Base-by-base conservation (phyloP, 768 basidiomycete species). In the Podaxis sp. region DNA sequence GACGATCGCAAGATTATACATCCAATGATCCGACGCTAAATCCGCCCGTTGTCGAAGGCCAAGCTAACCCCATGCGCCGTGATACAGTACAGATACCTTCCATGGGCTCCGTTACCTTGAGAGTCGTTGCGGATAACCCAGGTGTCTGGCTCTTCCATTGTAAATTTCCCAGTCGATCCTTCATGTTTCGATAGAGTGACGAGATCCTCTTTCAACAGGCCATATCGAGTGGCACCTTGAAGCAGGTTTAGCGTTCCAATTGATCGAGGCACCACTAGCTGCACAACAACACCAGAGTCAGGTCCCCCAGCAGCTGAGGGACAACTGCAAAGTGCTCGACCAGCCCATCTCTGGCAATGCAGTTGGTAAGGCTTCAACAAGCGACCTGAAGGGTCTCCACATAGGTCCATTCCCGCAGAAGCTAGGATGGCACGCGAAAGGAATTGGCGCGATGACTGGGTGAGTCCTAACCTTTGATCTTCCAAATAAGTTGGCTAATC, bases 151-250 rank as follows among this genome's bases (percentile, higher is more conserved):
- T 94, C 65, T 83, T 94, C 72, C 91, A 93, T 72, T 94, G 87
- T 89, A 69, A 59, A 88, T 78, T 36, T 54, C 22, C 52, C 13
- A 29, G 36, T 46, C 22, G 41, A 11, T 33, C 36, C 37, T 22
- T 11, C 55, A 43, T 38, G 41, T 27, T 49, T 38, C 46, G n/a
- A 11, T 3, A 17, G 27, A 3, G 24, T 59, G 46, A 22, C 29
- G 67, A 2, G n/a, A 8, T 22, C 24, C 0, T 53, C 22, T 43
- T 37, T 57, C 9, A 62, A 33, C 63, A 90, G 88, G 89, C 71
- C 90, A 92, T 74, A 90, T 91, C 66, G 90, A 93, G 71, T 94
- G 93, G 91, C 92, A 95, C 73, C 76, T 94, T 4, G 83, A 91
- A 75, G 78, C 80, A 57, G 96, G 96, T 8, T 85, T 99, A 36